phyloP scores from a whole-genome alignment of 2,329 filamentous ascomycete species.

The Verticillium zaregamsianum region DNA sequence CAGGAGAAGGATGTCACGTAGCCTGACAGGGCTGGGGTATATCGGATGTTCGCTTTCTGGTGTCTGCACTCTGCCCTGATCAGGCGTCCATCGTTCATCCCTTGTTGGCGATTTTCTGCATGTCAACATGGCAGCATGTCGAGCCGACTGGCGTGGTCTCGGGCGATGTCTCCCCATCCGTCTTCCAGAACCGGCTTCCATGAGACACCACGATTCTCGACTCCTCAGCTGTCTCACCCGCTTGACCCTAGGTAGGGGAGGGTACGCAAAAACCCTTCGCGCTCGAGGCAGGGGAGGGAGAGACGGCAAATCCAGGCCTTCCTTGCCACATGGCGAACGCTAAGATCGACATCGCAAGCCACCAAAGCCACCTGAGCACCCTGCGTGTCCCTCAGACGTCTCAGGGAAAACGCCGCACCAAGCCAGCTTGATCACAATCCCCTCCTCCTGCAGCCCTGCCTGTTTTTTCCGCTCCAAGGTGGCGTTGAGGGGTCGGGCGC shows the following conservation, averaged over 20 bases:
- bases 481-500: neutral
- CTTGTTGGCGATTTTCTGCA: neutral
- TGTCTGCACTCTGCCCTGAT: neutral
- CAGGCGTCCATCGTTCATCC: neutral
- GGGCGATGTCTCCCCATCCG: neutral
- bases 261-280: too few relatives aligned
- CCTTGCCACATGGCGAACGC: neutral
- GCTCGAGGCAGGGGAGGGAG: neutral
- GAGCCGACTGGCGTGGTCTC: neutral
- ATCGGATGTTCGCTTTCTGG: neutral
- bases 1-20: neutral
- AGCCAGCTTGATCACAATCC: neutral
- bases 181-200: neutral
- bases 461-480: neutral
- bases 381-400: neutral
- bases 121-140: neutral
- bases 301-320: neutral
- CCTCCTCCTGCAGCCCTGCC: neutral
- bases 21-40: neutral
- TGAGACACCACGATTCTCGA: neutral
- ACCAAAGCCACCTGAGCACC: neutral
- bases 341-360: neutral
- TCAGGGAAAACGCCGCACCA: neutral
- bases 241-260: too few relatives aligned
- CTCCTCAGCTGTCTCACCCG: neutral